Percentiles rank a stretch among this genome's conserved stretches.
phyloP scores from a whole-genome alignment of 768 basidiomycete species.

The Tephrocybe sp. region DNA sequence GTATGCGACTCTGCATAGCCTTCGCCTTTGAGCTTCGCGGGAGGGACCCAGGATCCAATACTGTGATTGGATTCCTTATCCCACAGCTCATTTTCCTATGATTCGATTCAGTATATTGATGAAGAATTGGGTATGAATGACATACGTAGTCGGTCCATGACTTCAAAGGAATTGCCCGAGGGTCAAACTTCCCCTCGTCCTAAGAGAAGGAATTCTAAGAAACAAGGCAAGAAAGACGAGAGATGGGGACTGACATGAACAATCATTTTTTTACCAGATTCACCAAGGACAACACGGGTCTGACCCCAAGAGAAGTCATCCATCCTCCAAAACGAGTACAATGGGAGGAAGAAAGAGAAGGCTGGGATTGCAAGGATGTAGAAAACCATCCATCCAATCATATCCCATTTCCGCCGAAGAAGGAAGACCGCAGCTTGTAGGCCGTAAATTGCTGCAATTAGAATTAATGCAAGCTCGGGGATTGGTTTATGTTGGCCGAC shows the following conservation, averaged over 20 bases:
- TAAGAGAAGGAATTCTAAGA: slow-evolving; percentile 25
- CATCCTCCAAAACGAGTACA: slow-evolving; percentile 98
- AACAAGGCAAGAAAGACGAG: not conserved
- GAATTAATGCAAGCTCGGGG: slow-evolving; percentile 80
- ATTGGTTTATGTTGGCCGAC: slow-evolving; percentile 63
- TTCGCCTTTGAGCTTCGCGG: slow-evolving; percentile 64
- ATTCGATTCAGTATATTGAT: not conserved
- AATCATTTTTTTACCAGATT: slow-evolving; percentile 92
- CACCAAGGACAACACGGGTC: slow-evolving; percentile 90
- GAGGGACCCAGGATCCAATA: slow-evolving; percentile 90
- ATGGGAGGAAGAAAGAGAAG: slow-evolving; percentile 89
- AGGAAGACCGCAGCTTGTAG: slow-evolving; percentile 90
- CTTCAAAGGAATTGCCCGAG: slow-evolving; percentile 88
- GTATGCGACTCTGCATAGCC: slow-evolving; percentile 77
- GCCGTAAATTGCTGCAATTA: slow-evolving; percentile 95
- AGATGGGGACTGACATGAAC: slow-evolving; percentile 67
- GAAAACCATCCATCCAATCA: slow-evolving; percentile 97
- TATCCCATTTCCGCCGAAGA: slow-evolving; percentile 94
- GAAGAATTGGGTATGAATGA: not conserved
- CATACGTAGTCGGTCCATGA: slow-evolving; percentile 94
- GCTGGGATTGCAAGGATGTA: slow-evolving; percentile 93
- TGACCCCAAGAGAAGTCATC: slow-evolving; percentile 97
- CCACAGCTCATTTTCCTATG: slow-evolving; percentile 92
- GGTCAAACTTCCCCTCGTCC: slow-evolving; percentile 99
- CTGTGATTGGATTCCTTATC: slow-evolving; percentile 96